These are phyloP conservation scores for Neonectria neomacrospora DNA, from an alignment of 2,329 filamentous ascomycete genomes.

Conservation along the genomic window DNA sequence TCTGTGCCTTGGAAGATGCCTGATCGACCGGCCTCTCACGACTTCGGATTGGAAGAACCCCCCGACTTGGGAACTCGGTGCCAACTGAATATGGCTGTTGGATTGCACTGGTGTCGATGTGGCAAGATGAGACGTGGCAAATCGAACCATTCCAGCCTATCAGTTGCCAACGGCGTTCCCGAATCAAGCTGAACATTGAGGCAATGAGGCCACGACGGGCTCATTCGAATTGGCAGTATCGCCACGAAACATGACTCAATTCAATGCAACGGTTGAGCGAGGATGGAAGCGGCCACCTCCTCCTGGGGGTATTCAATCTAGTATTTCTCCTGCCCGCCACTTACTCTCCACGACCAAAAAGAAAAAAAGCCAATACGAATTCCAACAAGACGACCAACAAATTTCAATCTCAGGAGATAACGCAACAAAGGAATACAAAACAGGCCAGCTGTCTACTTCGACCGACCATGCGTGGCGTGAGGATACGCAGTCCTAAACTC, in stretches of 20 bases:
- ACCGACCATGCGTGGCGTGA: no score
- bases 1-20: background rate
- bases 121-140: background rate
- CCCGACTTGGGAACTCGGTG: background rate
- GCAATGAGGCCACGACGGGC: background rate
- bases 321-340: background rate
- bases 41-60: background rate
- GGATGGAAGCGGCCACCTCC: background rate
- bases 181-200: background rate
- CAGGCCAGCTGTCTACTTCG: background rate
- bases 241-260: background rate
- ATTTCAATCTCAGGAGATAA: background rate
- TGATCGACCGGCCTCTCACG: background rate
- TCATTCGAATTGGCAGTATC: background rate
- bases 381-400: background rate
- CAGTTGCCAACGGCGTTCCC: background rate
- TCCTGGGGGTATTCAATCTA: constrained; percentile 1
- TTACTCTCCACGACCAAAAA: background rate
- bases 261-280: background rate
- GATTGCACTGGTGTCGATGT: background rate
- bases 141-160: background rate
- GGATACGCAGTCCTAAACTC: background rate
- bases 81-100: background rate
- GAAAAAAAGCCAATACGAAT: background rate
- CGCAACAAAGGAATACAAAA: background rate